Evolutionary conservation across 768 basidiomycete genomes (phyloP).

Genomic region (Suillus bovinus): DNA sequence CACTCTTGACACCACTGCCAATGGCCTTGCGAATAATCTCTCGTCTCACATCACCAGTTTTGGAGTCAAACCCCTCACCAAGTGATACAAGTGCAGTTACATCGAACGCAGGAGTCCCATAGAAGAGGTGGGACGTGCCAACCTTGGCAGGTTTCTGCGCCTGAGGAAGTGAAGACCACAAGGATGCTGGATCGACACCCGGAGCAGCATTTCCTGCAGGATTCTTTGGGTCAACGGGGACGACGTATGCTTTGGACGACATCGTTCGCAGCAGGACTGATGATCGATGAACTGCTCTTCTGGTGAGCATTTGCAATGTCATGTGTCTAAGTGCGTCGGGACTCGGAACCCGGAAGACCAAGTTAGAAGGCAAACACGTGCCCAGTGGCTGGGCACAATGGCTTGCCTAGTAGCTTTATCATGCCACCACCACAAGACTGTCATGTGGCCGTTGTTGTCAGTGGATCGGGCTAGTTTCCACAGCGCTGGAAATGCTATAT

Average conservation of each 20-base stretch:
- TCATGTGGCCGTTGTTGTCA: neutral
- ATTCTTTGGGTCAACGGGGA: slow-evolving; percentile 55
- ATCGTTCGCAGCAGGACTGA: slow-evolving; percentile 38
- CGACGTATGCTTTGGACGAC: slow-evolving; percentile 56
- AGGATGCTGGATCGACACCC: slow-evolving; percentile 44
- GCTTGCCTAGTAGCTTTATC: neutral
- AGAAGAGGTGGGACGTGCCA: slow-evolving; percentile 67
- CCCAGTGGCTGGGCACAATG: neutral
- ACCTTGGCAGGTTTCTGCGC: slow-evolving; percentile 55
- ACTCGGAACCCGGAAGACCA: neutral
- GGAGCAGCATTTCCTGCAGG: slow-evolving; percentile 30
- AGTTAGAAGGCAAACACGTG: neutral
- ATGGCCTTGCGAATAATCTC: slow-evolving; percentile 72
- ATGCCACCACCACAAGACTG: neutral
- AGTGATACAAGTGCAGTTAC: slow-evolving; percentile 59
- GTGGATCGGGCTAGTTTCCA: neutral
- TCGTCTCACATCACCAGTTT: slow-evolving; percentile 47
- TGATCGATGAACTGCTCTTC: slow-evolving; percentile 21
- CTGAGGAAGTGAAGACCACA: slow-evolving; percentile 54
- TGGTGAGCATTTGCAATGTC: slow-evolving; percentile 19
- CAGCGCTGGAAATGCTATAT: neutral
- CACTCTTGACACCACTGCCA: slow-evolving; percentile 69
- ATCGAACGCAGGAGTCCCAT: slow-evolving; percentile 46
- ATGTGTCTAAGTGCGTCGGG: slow-evolving; percentile 17
- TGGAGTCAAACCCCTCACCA: slow-evolving; percentile 52